Evolutionary conservation across 2,329 filamentous ascomycete species (phyloP), one percentile per base, ranked within the genome.

Genomic region (Diplocarpon mali): DNA sequence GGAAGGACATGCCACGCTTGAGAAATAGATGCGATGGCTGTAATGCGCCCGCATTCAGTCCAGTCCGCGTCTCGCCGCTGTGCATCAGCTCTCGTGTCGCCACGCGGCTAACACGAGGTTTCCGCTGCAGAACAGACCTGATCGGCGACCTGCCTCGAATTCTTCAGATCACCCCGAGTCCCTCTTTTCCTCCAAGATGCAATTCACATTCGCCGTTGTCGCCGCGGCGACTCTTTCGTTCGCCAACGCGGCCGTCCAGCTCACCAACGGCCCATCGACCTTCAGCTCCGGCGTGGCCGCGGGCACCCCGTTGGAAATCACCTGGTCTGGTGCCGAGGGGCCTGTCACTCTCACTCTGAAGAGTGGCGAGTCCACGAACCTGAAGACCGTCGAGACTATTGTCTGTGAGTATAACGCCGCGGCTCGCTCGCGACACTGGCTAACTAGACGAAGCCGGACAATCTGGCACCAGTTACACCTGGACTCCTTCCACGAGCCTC

Each of bases 131-230:
- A 14, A 44, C 39, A 32, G 35, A 42, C 35, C 38, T 16, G 11
- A 38, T 3, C 12, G n/a, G n/a, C n/a, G n/a, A n/a, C n/a, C n/a
- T n/a, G n/a, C n/a, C n/a, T n/a, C n/a, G n/a, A n/a, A n/a, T n/a
- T n/a, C n/a, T n/a, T n/a, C n/a, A n/a, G n/a, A n/a, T n/a, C n/a
- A 27, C 36, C 40, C 42, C 17, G 43, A 45, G 42, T 35, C 29
- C 35, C 38, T 45, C 44, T 20, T 47, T n/a, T n/a, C n/a, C n/a
- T n/a, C n/a, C 48, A 59, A 56, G 39, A 62, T 62, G 59, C 52
- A 56, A 49, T 59, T 60, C 56, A 46, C 51, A 20, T 52, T 35
- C 37, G n/a, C 54, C 44, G 46, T 60, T 40, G 7, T 56, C 41
- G 50, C 54, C 9, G 51, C 54, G 17, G 49, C 50, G 7, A 49